Evolutionary conservation across 1,284 basidiomycete genomes (phyloP), one percentile per base, ranked within the genome.

Genomic region (Leccinum huronense): DNA sequence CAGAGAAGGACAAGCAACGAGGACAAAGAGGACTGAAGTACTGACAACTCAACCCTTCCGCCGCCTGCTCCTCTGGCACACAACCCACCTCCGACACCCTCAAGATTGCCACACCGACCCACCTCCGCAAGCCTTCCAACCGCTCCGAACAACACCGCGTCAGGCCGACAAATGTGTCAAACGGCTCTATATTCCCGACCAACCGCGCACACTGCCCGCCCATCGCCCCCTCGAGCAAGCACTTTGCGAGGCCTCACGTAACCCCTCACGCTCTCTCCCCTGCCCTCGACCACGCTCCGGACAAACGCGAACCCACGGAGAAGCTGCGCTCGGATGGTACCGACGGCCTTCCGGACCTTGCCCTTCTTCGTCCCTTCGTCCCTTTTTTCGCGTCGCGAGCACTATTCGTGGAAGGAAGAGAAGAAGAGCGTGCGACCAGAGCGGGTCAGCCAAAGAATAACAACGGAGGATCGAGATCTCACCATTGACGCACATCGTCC

Each of bases 51-150:
- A 95, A 74, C 2, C 84, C 84, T 73, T 97, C 95, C 2, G 83
- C 83, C 56, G 85, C 81, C 65, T 93, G 80, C 55, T 93, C 89
- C 63, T 88, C 86, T 0, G 94, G 91, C 0, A 97, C 82, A 6
- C 86, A 81, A 2, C 81, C 80, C 14, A 89, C 81, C 31, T 88
- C 84, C 57, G 90, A 79, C 66, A 86, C 86, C 63, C 95, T 83
- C 40, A 97, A 78, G 1, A 92, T 89, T 0, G 94, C 91, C 34
- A 96, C 84, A 3, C 90, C 93, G 5, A 94, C 79, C 85, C 92
- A 93, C 61, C 81, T 81, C 14, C 86, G 77, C 70, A 90, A 84
- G 2, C 80, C 83, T 14, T 87, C 90, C 23, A 97, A 76, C 27
- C 94, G 82, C 13, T 88, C 86, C 0, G 93, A 89, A 63, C 85